Evolutionary conservation across 805 yeast species (phyloP), one percentile per base, ranked within the genome.

Genomic region (Suhomyces kilbournensis): DNA sequence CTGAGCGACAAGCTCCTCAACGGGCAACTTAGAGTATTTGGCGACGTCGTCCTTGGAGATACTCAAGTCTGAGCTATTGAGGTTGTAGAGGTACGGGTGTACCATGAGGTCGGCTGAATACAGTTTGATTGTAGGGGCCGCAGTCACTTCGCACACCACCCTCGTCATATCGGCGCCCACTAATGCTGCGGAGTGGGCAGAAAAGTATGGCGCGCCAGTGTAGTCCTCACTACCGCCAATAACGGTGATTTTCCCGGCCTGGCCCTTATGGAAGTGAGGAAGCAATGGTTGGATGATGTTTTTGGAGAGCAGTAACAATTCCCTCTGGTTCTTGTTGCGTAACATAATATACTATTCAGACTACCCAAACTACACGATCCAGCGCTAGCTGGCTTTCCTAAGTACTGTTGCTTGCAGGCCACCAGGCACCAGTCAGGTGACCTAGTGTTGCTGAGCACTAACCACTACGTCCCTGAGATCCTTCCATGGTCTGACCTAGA

Each of bases 21-120:
- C 50, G 20, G 60, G 50, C 22, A 58, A 49, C 26, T 51, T 48
- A 35, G 43, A 38, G 28, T 65, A 47, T 23, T 49, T 46, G 6
- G 55, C 59, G 47, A 61, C 46, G 28, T 62, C 66, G 25, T 62
- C 62, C 3, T 59, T 60, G 25, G 58, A 50, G 19, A 52, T 40
- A 25, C 55, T 50, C 40, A 64, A 60, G 22, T 62, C 64, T 7
- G 71, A 70, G 42, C 65, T 66, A 46, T 66, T 69, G 52, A 75
- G 62, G 60, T 84, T 91, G 51, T 71, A 77, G 57, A 92, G 65
- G 65, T 90, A 90, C 0, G 98, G 98, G 72, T 94, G 98, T 1
- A 94, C 96, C 97, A 93, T 94, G 47, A 93, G 71, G 64, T 93
- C 91, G 0, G 99, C 98, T 6, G 96, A 82, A 69, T 94, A 94